A percentile compares a stretch with the other conserved stretches of the same genome.
phyloP scores from a whole-genome alignment of 257 asterid genomes.

The Lycium barbarum region DNA sequence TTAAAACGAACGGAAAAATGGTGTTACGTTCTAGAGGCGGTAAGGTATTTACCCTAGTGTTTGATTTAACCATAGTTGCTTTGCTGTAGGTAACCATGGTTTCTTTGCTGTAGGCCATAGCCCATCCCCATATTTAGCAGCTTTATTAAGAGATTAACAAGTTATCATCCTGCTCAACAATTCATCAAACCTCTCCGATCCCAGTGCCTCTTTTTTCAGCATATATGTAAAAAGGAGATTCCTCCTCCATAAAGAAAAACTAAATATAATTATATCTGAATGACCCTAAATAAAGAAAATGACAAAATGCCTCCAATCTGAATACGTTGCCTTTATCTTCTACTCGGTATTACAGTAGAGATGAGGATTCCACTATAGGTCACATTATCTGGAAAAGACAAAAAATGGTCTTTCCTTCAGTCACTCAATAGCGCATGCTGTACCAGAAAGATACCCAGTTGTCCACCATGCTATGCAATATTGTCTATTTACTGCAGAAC shows the following conservation, averaged over 20 bases:
- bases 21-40: constrained; percentile 3
- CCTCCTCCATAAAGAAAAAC: neutral
- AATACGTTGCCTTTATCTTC: neutral
- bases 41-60: constrained; percentile 2
- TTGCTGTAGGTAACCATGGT: neutral
- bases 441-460: neutral
- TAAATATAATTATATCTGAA: neutral
- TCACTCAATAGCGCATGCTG: neutral
- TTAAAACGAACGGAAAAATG: neutral
- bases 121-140: neutral
- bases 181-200: neutral
- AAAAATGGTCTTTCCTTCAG: constrained; percentile 12
- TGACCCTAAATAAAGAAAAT: neutral
- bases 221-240: neutral
- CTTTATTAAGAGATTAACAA: neutral
- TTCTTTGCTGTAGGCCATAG: neutral
- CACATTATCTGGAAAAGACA: neutral
- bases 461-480: neutral
- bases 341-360: neutral
- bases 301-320: neutral
- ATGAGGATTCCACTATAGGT: neutral
- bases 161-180: neutral
- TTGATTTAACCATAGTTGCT: neutral
- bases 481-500: constrained; percentile 23
- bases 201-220: neutral